Evolutionary conservation across 768 basidiomycete species (phyloP), one percentile per base, ranked within the genome.

Genomic region (Mycena belliarum): DNA sequence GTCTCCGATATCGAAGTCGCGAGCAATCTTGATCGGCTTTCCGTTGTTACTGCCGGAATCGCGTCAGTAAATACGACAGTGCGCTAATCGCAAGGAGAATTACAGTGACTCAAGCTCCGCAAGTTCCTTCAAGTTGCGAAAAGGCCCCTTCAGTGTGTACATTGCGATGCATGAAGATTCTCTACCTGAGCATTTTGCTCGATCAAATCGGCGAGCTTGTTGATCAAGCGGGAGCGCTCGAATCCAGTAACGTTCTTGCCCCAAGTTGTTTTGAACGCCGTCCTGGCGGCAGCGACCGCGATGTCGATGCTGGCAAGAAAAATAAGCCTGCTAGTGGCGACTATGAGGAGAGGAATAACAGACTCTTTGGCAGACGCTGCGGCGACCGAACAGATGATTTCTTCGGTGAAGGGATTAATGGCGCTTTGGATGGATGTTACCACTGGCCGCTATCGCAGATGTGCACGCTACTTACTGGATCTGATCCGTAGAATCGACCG

Each of bases 151-250:
- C 52, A 53, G 46, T 15, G 24, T 10, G 18, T 32, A 9, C 15
- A 5, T 23, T 6, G 32, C 35, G 25, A 32, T n/a, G n/a, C n/a
- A n/a, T n/a, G n/a, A n/a, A n/a, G n/a, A n/a, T n/a, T n/a, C n/a
- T n/a, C n/a, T 63, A 52, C 62, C 47, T 56, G 77, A 24, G 85
- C 78, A 69, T 96, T 88, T 61, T 88, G 79, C 71, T 96, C 95
- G 49, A 96, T 93, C 63, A 97, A 81, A 68, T 94, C 91, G 20
- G 94, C 94, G 24, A 96, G 83, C 70, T 87, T 91, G 76, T 90
- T 86, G 48, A 97, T 75, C 52, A 95, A 77, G 61, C 85, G 83
- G 21, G 92, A 86, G 42, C 96, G 81, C 72, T 93, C 87, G 58
- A 86, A 83, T 25, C 90, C 88, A n/a, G 89, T 86, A 53, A 90